These are phyloP conservation scores for Kluyveromyces aestuarii DNA, from an alignment of 805 yeast genomes.

Conservation along the genomic window DNA sequence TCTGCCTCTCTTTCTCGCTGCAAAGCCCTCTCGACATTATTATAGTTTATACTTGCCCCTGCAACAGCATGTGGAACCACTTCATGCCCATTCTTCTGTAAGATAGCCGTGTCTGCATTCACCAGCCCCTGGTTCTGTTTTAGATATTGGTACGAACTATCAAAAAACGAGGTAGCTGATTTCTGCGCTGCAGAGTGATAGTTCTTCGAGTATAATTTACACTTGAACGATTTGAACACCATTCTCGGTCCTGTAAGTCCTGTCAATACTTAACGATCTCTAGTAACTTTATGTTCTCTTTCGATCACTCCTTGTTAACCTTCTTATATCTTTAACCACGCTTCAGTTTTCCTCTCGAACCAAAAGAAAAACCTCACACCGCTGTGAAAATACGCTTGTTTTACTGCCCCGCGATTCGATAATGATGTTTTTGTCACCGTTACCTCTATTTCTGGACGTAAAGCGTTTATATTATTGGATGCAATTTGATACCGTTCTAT, in stretches of 20 bases:
- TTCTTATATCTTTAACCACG: neutral
- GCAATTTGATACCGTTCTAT: neutral
- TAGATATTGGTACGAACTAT: conserved; percentile 33
- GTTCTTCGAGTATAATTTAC: conserved; percentile 31
- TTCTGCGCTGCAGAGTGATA: conserved; percentile 29
- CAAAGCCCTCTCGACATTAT: conserved; percentile 21
- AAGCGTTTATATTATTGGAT: neutral
- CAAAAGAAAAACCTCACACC: neutral
- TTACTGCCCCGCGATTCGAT: neutral
- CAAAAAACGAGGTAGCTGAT: conserved; percentile 30
- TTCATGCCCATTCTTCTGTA: conserved; percentile 11
- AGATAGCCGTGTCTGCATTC: conserved; percentile 14
- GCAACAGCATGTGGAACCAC: conserved; percentile 31
- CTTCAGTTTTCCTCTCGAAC: neutral
- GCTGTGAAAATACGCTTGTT: neutral
- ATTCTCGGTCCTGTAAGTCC: conserved; percentile 11
- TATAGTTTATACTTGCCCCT: conserved; percentile 26
- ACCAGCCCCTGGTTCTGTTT: conserved; percentile 30
- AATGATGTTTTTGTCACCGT: neutral
- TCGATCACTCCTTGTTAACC: neutral
- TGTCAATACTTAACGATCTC: neutral
- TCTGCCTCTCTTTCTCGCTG: conserved; percentile 7
- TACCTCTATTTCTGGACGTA: neutral
- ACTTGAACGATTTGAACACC: conserved; percentile 35
- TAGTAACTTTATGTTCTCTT: neutral